A percentile compares a stretch with the other conserved stretches of the same genome.
phyloP scores from a whole-genome alignment of 257 asterid species.

The Cordia subcordata region DNA sequence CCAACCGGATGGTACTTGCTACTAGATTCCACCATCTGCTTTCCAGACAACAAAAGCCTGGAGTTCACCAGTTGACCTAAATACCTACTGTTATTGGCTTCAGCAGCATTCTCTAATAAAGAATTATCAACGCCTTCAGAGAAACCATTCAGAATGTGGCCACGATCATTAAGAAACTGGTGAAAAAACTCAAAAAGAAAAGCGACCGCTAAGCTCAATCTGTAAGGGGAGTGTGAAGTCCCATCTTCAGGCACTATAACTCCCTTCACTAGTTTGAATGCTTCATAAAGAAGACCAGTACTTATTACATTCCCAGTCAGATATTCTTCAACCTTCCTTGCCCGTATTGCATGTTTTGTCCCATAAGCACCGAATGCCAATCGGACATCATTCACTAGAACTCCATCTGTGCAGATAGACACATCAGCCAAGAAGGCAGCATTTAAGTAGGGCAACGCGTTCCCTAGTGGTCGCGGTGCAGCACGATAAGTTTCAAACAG shows the following conservation, averaged over 20 bases:
- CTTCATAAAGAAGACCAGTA: constrained; percentile 33
- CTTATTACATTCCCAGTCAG: constrained; percentile 34
- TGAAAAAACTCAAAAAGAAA: constrained; percentile 50
- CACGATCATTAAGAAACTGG: constrained; percentile 19
- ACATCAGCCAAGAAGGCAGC: constrained; percentile 62
- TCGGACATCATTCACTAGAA: constrained; percentile 25
- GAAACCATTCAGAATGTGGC: constrained; percentile 12
- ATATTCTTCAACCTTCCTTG: constrained; percentile 44
- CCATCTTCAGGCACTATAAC: constrained; percentile 50
- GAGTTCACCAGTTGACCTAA: constrained; percentile 12
- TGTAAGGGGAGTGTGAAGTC: constrained; percentile 43
- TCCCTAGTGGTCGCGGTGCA: constrained; percentile 64
- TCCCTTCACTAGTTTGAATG: constrained; percentile 40
- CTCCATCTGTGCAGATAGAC: constrained; percentile 36
- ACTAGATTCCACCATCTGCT: constrained; percentile 49
- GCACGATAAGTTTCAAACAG: constrained; percentile 57
- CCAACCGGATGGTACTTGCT: constrained; percentile 65
- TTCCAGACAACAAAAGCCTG: constrained; percentile 44
- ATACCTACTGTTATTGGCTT: constrained; percentile 10
- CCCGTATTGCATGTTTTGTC: constrained; percentile 43
- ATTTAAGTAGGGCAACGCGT: constrained; percentile 60
- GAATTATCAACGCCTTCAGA: constrained; percentile 14
- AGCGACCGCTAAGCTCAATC: constrained; percentile 52
- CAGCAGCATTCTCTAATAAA: constrained; percentile 12
- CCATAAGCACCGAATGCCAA: constrained; percentile 65